phyloP scores from a whole-genome alignment of 768 basidiomycete species.

The Amanita subjunquillea region DNA sequence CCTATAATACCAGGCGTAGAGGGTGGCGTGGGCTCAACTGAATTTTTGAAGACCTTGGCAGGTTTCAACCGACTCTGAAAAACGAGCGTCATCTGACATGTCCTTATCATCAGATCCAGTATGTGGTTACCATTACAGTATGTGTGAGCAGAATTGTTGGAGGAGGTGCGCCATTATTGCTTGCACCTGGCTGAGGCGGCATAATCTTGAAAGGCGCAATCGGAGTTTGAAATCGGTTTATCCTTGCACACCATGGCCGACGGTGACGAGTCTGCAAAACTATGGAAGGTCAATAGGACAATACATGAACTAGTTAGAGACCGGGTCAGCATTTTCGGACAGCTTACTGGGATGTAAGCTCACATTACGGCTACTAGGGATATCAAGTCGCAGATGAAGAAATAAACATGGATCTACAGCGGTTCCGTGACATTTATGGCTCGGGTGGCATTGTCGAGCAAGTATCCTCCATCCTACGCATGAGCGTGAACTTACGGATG shows the following conservation, averaged over 20 bases:
- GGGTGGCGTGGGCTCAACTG: constrained; percentile 53
- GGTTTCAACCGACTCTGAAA: constrained; percentile 69
- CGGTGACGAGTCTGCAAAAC: constrained; percentile 70
- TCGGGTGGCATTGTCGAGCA: constrained; percentile 77
- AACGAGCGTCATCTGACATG: not conserved
- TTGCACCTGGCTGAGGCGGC: constrained; percentile 33
- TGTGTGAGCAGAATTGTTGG: constrained; percentile 36
- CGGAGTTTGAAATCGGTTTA: constrained; percentile 46
- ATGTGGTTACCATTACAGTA: constrained; percentile 35
- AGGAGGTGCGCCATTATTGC: constrained; percentile 22
- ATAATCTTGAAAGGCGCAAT: constrained; percentile 16
- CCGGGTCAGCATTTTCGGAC: constrained; percentile 46
- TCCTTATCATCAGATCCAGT: constrained; percentile 6
- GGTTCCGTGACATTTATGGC: constrained; percentile 68
- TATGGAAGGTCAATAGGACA: constrained; percentile 95
- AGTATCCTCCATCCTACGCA: constrained; percentile 21
- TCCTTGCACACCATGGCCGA: constrained; percentile 45
- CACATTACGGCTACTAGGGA: constrained; percentile 42
- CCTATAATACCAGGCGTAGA: constrained; percentile 27
- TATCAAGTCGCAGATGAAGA: constrained; percentile 93
- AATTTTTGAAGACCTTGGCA: constrained; percentile 77
- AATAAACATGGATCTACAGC: constrained; percentile 75
- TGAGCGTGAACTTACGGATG: constrained; percentile 8
- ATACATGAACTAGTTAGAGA: constrained; percentile 95
- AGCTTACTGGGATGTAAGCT: constrained; percentile 13